Conservation (phyloP, 208 protist genomes). For the Acanthamoeba sp. region DNA sequence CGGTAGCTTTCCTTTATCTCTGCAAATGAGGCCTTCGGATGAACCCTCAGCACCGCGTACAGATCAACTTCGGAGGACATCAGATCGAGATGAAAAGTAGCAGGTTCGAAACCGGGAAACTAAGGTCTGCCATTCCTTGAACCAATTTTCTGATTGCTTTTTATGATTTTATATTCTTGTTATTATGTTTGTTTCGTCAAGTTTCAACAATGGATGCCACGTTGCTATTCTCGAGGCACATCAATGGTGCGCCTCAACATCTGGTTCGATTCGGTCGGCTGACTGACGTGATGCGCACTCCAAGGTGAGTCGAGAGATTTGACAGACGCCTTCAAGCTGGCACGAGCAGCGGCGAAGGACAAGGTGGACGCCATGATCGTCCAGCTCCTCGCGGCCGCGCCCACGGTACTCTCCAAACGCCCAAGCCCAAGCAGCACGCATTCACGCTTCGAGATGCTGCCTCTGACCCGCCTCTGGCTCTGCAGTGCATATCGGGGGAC, state of each 20-base stretch:
- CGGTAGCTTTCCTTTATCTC: conserved; percentile 49
- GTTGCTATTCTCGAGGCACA: conserved; percentile 30
- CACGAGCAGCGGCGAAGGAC: background rate
- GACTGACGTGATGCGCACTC: background rate
- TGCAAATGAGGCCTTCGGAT: background rate
- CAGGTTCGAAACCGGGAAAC: background rate
- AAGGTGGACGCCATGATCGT: conserved; percentile 41
- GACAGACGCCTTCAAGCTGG: background rate
- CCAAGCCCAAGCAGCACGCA: background rate
- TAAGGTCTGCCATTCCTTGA: background rate
- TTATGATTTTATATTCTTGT: background rate
- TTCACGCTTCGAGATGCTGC: no score
- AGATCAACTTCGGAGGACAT: background rate
- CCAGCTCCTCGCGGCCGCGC: conserved; percentile 33
- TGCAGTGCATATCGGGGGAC: conserved; percentile 29
- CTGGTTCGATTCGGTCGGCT: no score
- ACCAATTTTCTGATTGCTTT: background rate
- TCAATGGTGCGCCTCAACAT: background rate
- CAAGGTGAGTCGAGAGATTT: background rate
- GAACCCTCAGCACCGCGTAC: conserved; percentile 17
- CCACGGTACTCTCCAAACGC: background rate
- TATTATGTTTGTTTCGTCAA: background rate
- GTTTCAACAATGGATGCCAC: background rate
- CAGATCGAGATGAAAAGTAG: background rate
- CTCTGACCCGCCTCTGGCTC: background rate